Evolutionary conservation across 2,329 filamentous ascomycete species (phyloP).

Genomic region (Tolypocladium tropicale): DNA sequence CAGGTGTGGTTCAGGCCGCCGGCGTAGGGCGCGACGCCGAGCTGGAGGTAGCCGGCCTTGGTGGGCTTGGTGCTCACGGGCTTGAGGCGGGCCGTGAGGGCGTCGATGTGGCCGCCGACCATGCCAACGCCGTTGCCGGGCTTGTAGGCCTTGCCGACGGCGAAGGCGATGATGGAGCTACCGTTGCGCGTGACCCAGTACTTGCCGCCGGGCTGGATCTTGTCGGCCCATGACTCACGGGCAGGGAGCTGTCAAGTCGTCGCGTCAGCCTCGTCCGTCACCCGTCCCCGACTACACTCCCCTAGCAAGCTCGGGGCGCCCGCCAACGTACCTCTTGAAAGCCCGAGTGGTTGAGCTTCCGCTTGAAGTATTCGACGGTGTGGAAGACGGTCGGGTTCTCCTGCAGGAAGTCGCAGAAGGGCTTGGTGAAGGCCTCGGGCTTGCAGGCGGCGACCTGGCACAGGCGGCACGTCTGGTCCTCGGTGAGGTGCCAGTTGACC

Average conservation of each 20-base stretch:
- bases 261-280: neutral
- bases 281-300: too few relatives aligned
- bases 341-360: constrained; percentile 59
- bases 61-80: constrained; percentile 77
- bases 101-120: constrained; percentile 87
- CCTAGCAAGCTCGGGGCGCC: too few relatives aligned
- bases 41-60: constrained; percentile 76
- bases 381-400: constrained; percentile 93
- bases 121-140: constrained; percentile 81
- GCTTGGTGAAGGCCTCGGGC: constrained; percentile 63
- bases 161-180: constrained; percentile 76
- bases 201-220: constrained; percentile 70
- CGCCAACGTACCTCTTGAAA: constrained; percentile 52
- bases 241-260: constrained; percentile 50
- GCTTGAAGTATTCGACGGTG: constrained; percentile 68
- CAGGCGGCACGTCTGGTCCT: constrained; percentile 20
- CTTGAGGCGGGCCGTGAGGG: constrained; percentile 83
- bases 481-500: constrained; percentile 19
- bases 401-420: constrained; percentile 79
- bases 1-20: constrained; percentile 81
- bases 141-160: constrained; percentile 69
- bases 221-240: constrained; percentile 64
- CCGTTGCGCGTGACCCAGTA: constrained; percentile 85
- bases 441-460: constrained; percentile 29
- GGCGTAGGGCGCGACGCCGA: constrained; percentile 88